A percentile compares a stretch with the other conserved stretches of the same genome.
Conservation (phyloP, 83 land plant species). For the Picea abies region DNA sequence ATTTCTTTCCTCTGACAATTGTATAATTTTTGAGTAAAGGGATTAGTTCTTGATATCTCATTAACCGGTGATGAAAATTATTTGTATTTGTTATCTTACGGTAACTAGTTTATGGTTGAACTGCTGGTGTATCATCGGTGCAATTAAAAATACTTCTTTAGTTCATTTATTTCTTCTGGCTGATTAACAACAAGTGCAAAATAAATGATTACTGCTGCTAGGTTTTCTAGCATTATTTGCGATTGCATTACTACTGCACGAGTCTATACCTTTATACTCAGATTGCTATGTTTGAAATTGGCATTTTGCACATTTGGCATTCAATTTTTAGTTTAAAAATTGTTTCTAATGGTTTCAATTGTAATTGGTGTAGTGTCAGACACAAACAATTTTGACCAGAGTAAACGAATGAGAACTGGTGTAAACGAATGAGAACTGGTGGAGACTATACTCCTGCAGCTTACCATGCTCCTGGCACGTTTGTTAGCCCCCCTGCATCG, state of each 20-base stretch:
- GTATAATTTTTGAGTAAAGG: background rate
- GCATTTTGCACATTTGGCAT: background rate
- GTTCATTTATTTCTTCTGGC: background rate
- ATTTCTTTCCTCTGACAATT: background rate
- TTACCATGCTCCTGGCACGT: slow-evolving; percentile 75
- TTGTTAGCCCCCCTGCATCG: slow-evolving; percentile 81
- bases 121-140: background rate
- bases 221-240: background rate
- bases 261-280: background rate
- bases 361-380: slow-evolving; percentile 59
- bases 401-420: slow-evolving; percentile 90
- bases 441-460: slow-evolving; percentile 77
- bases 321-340: background rate
- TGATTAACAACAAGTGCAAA: background rate
- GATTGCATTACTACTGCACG: background rate
- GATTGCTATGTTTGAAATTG: background rate
- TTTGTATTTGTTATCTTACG: background rate
- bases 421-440: slow-evolving; percentile 89
- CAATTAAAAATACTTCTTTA: background rate
- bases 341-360: slow-evolving; percentile 1
- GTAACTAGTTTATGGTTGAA: background rate
- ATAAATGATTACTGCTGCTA: background rate
- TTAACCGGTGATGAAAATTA: background rate
- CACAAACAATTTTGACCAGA: slow-evolving; percentile 74
- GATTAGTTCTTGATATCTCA: background rate